These are phyloP conservation scores for Endocarpon pusillum DNA, from an alignment of 495 filamentous ascomycete genomes.

Conservation along the genomic window DNA sequence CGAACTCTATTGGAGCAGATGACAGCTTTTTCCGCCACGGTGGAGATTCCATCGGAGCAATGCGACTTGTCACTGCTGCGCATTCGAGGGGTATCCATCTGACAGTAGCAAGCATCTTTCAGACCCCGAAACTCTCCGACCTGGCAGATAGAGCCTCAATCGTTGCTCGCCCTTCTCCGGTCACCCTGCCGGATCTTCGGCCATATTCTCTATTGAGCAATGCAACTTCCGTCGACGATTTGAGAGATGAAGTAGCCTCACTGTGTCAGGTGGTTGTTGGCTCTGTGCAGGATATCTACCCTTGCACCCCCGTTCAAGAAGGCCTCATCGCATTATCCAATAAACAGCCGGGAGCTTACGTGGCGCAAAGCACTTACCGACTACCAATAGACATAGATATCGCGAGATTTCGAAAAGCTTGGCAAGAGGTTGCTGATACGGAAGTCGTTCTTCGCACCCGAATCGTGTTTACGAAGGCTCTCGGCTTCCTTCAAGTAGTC, in stretches of 20 bases:
- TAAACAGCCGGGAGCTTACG: conserved; percentile 33
- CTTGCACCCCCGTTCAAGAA: conserved; percentile 56
- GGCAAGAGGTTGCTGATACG: conserved; percentile 29
- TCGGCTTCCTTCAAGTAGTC: conserved; percentile 37
- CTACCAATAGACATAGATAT: conserved; percentile 27
- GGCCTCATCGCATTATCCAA: conserved; percentile 46
- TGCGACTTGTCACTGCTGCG: conserved; percentile 34
- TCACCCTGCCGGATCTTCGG: conserved; percentile 9
- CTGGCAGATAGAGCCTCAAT: conserved; percentile 24
- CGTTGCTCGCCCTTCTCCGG: conserved; percentile 1
- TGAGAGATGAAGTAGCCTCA: conserved; percentile 27
- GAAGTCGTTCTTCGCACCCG: conserved; percentile 39
- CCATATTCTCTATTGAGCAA: conserved; percentile 30
- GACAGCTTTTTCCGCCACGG: conserved; percentile 37
- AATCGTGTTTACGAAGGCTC: conserved; percentile 30
- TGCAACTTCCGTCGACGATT: conserved; percentile 9
- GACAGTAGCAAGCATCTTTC: conserved; percentile 33
- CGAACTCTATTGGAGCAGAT: conserved; percentile 22
- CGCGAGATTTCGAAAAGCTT: conserved; percentile 32
- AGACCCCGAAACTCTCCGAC: conserved; percentile 25
- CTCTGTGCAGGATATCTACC: conserved; percentile 38
- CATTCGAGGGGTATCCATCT: conserved; percentile 26
- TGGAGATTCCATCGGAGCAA: conserved; percentile 39
- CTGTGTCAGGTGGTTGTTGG: conserved; percentile 25
- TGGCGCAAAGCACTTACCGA: conserved; percentile 30